Percentiles rank a stretch among this genome's conserved stretches.
These are phyloP conservation scores for Sarcomyxa edulis DNA, from an alignment of 768 basidiomycete species.

Conservation along the genomic window DNA sequence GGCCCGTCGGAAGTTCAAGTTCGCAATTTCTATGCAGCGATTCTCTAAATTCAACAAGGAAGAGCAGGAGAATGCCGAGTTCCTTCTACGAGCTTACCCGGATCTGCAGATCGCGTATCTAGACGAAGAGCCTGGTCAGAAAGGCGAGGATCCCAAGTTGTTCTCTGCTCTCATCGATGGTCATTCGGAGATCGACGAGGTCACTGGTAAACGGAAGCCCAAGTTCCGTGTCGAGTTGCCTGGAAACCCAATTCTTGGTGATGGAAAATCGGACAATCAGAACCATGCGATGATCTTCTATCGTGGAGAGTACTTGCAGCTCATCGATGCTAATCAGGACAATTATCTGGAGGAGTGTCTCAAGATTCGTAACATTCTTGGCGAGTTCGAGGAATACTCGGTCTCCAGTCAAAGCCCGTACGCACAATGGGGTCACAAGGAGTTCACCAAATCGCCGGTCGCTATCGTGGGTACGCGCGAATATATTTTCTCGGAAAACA, in stretches of 20 bases:
- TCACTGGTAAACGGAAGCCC: slow-evolving; percentile 83
- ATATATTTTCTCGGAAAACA: slow-evolving; percentile 99
- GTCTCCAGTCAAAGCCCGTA: slow-evolving; percentile 93
- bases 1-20: slow-evolving; percentile 98
- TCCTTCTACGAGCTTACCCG: slow-evolving; percentile 94
- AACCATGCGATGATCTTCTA: slow-evolving; percentile 99
- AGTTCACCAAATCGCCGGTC: slow-evolving; percentile 85
- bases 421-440: slow-evolving; percentile 92
- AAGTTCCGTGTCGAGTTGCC: slow-evolving; percentile 98
- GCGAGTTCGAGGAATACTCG: slow-evolving; percentile 94
- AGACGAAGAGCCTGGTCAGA: slow-evolving; percentile 90
- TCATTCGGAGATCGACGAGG: slow-evolving; percentile 91
- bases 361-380: slow-evolving; percentile 96
- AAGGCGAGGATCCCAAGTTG: slow-evolving; percentile 81
- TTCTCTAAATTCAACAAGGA: slow-evolving; percentile 99
- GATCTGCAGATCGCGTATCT: slow-evolving; percentile 98
- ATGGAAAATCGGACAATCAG: slow-evolving; percentile 99
- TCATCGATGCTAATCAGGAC: slow-evolving; percentile 99
- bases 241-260: slow-evolving; percentile 97
- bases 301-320: slow-evolving; percentile 96
- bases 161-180: slow-evolving; percentile 96
- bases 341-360: slow-evolving; percentile 99
- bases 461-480: slow-evolving; percentile 98
- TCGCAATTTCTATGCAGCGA: slow-evolving; percentile 97
- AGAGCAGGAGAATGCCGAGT: slow-evolving; percentile 97